Evolutionary conservation across 2,329 filamentous ascomycete species (phyloP).

Genomic region (Xylariaceae sp.): DNA sequence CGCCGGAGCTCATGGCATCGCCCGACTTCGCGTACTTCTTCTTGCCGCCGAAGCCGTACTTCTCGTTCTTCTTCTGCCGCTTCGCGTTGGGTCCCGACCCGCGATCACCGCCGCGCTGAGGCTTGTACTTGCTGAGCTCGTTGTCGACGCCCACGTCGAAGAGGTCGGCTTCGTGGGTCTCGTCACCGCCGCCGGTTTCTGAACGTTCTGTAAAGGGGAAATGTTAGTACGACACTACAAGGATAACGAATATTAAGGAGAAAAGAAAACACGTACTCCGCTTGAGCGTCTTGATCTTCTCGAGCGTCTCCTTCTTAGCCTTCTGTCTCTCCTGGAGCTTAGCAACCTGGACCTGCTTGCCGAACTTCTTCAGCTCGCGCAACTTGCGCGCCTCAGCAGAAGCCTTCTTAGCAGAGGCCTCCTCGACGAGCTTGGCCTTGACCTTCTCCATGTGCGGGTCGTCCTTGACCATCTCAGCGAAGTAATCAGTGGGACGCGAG

Average conservation of each 20-base stretch:
- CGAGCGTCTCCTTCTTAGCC: constrained; percentile 85
- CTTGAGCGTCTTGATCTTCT: constrained; percentile 94
- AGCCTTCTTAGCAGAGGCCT: constrained; percentile 88
- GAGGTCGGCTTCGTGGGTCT: constrained; percentile 73
- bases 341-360: constrained; percentile 94
- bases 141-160: constrained; percentile 86
- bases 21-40: constrained; percentile 88
- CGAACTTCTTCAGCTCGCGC: constrained; percentile 96
- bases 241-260: too few species aligned
- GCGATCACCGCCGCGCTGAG: constrained; percentile 37
- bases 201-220: constrained; percentile 66
- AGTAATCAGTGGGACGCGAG: constrained; percentile 87
- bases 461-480: constrained; percentile 98
- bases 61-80: constrained; percentile 88
- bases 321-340: constrained; percentile 93
- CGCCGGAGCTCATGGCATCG: constrained; percentile 75
- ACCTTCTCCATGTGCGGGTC: constrained; percentile 98
- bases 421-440: constrained; percentile 86
- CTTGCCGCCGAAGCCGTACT: constrained; percentile 94
- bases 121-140: constrained; percentile 50
- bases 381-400: constrained; percentile 84
- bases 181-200: constrained; percentile 55
- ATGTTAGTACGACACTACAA: too few species aligned
- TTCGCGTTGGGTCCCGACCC: constrained; percentile 55
- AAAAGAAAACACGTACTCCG: constrained; percentile 64